These are phyloP conservation scores for Mortierella sp. DNA, from an alignment of 371 early-diverging fungal species.

Conservation along the genomic window DNA sequence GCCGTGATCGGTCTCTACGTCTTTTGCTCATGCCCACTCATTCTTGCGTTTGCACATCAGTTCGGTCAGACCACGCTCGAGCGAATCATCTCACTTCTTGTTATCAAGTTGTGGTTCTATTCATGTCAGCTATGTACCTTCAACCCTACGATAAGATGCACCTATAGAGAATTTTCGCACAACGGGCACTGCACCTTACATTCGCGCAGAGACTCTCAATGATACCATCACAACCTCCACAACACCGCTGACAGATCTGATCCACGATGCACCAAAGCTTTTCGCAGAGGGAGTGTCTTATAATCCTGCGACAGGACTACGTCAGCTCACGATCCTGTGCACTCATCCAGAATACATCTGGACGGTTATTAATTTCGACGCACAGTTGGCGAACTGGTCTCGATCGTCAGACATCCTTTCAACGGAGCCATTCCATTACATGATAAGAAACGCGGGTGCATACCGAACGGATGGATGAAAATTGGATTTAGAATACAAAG, in stretches of 20 bases:
- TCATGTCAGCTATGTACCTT: conserved; percentile 14
- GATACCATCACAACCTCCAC: conserved; percentile 39
- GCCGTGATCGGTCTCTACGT: conserved; percentile 67
- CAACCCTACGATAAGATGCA: conserved; percentile 73
- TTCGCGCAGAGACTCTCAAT: conserved; percentile 48
- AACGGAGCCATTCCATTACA: conserved; percentile 59
- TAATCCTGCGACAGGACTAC: conserved; percentile 62
- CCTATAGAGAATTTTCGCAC: conserved; percentile 72
- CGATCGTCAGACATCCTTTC: conserved; percentile 61
- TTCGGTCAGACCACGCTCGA: conserved; percentile 59
- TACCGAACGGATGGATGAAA: conserved; percentile 68
- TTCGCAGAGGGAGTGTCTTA: conserved; percentile 60
- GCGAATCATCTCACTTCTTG: conserved; percentile 54
- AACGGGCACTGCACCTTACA: conserved; percentile 66
- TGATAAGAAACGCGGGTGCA: conserved; percentile 74
- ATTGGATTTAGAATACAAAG: conserved; percentile 68
- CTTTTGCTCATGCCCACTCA: conserved; percentile 60
- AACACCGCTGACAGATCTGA: conserved; percentile 24
- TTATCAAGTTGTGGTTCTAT: conserved; percentile 58
- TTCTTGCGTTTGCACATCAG: conserved; percentile 70
- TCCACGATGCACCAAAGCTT: conserved; percentile 60
- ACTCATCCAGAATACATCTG: conserved; percentile 71
- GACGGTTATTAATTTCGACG: conserved; percentile 76
- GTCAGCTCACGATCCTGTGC: conserved; percentile 64
- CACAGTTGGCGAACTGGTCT: conserved; percentile 70